Evolutionary conservation across 169 alveolate genomes (phyloP).

Genomic region (Plasmodium yoelii): DNA sequence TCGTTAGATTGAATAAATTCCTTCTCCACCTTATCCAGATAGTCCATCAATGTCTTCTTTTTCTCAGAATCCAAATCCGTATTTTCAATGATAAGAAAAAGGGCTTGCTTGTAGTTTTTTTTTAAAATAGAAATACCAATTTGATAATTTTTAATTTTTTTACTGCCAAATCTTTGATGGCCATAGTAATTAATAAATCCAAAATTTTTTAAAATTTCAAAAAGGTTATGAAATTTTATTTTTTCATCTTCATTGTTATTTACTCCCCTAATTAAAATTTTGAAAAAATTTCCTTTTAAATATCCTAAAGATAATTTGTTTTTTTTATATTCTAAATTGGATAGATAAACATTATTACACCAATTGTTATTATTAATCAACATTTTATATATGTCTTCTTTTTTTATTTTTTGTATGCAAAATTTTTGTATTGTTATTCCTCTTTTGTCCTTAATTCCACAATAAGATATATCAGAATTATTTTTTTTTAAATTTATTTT

Average conservation of each 20-base stretch:
- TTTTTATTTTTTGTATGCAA: constrained; percentile 80
- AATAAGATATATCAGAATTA: constrained; percentile 87
- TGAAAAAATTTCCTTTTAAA: constrained; percentile 92
- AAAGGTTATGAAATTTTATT: constrained; percentile 73
- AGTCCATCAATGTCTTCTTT: constrained; percentile 24
- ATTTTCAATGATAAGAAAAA: constrained; percentile 79
- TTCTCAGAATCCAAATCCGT: constrained; percentile 62
- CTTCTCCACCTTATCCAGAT: constrained; percentile 43
- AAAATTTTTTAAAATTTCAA: constrained; percentile 84
- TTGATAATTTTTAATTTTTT: constrained; percentile 89
- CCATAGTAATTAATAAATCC: constrained; percentile 96
- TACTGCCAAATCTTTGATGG: constrained; percentile 94
- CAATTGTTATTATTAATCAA: constrained; percentile 81
- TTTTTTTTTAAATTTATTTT: constrained; percentile 88
- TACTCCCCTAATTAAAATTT: constrained; percentile 90
- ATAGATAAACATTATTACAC: constrained; percentile 86
- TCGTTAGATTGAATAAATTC: neutral
- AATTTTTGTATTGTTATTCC: constrained; percentile 93
- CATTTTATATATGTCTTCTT: constrained; percentile 81
- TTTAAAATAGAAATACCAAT: constrained; percentile 91
- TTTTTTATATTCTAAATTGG: constrained; percentile 87
- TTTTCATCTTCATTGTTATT: constrained; percentile 41
- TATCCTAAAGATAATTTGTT: constrained; percentile 91
- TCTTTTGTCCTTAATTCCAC: constrained; percentile 95
- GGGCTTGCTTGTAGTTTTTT: constrained; percentile 85